Base-by-base conservation (phyloP, 2,329 filamentous ascomycete species). In the Colletotrichum aenigma region DNA sequence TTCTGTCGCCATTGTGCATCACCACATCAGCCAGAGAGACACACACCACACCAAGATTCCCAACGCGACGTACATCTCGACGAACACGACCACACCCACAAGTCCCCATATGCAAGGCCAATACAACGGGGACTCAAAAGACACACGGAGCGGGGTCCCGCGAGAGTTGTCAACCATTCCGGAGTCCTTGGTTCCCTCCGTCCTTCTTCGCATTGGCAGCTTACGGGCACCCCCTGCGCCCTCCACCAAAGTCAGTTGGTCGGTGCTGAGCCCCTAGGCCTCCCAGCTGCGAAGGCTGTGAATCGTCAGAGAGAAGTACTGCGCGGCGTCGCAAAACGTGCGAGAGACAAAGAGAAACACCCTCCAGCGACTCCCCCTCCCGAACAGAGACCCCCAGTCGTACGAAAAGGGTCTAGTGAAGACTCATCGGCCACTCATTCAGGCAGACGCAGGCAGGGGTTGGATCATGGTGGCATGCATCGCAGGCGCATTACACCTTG, bases 401-500 rank as follows among this genome's bases (percentile, higher is more conserved):
- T 24, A 71, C 68, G 24, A 72, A 75, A 72, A 7, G 15, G 62
- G 73, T 15, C 18, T 67, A 72, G 73, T 56, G 26, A 73, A 68
- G 56, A 75, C 74, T 75, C 74, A 75, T 66, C 74, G 64, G 65
- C 64, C 70, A 69, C 64, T 65, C 48, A 21, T 43, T 48, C 61
- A 75, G 74, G 74, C 74, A 75, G 74, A 71, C 68, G 64, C 36
- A 43, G 64, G 64, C 74, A 75, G 73, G 73, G 69, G 67, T 24
- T 56, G 18, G 32, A 52, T 58, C 24, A 62, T 58, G 43, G 26
- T 10, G 70, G 32, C 15, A 66, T 70, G 70, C 28, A 34, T 32
- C 9, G 28, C 26, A 74, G 48, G 60, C 48, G 66, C 52, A 60
- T 38, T 55, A 26, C 66, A 74, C 30, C 43, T 56, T 52, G 43